Percentiles rank a stretch among this genome's conserved stretches.
These are phyloP conservation scores for Monosporascus sp. DNA, from an alignment of 2,329 filamentous ascomycete species.

Conservation along the genomic window DNA sequence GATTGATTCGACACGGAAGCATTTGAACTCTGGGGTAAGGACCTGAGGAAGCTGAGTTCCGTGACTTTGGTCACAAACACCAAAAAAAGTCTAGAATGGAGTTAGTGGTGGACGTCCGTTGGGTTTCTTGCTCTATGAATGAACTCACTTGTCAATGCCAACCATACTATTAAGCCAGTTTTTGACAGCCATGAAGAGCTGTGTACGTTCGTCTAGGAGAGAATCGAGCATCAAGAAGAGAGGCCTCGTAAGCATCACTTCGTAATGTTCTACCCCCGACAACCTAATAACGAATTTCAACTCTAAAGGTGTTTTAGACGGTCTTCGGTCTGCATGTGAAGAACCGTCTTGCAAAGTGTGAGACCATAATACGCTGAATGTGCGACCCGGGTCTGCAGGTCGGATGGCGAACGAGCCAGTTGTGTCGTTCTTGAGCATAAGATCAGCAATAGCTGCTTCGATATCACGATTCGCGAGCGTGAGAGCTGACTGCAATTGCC, in stretches of 20 bases:
- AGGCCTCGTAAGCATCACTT: conserved; percentile 73
- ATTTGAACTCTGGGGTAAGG: conserved; percentile 17
- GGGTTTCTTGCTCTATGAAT: neutral
- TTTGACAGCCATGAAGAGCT: conserved; percentile 70
- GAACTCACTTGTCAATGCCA: conserved; percentile 55
- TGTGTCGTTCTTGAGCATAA: conserved; percentile 56
- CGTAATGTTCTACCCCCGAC: conserved; percentile 56
- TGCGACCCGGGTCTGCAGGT: conserved; percentile 57
- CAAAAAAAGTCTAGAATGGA: conserved; percentile 47
- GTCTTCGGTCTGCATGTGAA: conserved; percentile 34
- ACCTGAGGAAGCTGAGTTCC: conserved; percentile 47
- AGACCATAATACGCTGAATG: conserved; percentile 76
- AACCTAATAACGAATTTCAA: conserved; percentile 33
- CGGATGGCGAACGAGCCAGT: conserved; percentile 41
- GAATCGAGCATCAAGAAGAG: conserved; percentile 77
- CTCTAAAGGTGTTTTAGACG: conserved; percentile 33
- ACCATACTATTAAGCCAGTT: conserved; percentile 70
- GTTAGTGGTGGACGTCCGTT: conserved; percentile 13
- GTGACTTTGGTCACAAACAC: conserved; percentile 55
- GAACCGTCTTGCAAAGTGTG: conserved; percentile 62
- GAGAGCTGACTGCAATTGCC: conserved; percentile 75
- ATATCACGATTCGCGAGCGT: conserved; percentile 64
- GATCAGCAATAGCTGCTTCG: conserved; percentile 67
- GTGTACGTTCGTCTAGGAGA: conserved; percentile 64
- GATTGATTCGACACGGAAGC: conserved; percentile 20